Conservation (phyloP, 2,329 filamentous ascomycete species). For the Clarireedia paspali region DNA sequence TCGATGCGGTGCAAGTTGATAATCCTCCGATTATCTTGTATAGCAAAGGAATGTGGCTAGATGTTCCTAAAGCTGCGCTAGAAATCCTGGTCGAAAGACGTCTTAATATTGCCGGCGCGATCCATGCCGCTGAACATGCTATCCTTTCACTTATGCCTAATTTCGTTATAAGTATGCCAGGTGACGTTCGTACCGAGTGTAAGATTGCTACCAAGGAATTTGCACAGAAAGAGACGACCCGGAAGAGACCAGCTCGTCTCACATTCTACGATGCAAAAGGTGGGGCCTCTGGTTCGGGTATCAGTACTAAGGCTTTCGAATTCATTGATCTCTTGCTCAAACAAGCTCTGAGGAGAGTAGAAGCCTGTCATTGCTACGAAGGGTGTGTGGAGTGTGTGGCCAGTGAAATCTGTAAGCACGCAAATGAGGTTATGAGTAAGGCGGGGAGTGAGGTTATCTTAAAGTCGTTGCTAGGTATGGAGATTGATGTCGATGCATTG, state of each 20-base stretch:
- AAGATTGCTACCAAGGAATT: slow-evolving; percentile 87
- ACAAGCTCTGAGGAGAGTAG: slow-evolving; percentile 70
- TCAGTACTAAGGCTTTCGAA: slow-evolving; percentile 89
- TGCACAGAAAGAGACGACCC: slow-evolving; percentile 55
- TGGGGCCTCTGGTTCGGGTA: slow-evolving; percentile 73
- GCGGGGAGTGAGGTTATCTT: slow-evolving; percentile 77
- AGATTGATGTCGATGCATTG: slow-evolving; percentile 75
- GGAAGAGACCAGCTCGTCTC: slow-evolving; percentile 79
- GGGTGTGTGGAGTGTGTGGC: slow-evolving; percentile 90
- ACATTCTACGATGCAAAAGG: slow-evolving; percentile 97
- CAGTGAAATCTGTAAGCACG: slow-evolving; percentile 74
- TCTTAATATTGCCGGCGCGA: slow-evolving; percentile 78
- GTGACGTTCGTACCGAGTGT: slow-evolving; percentile 90
- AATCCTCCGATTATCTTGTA: slow-evolving; percentile 83
- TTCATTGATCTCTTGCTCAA: slow-evolving; percentile 73
- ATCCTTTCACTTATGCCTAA: slow-evolving; percentile 81
- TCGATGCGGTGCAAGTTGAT: slow-evolving; percentile 88
- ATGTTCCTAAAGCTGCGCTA: slow-evolving; percentile 72
- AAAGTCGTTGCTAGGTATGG: slow-evolving; percentile 63
- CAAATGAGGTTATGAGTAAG: slow-evolving; percentile 91
- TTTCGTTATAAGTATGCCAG: slow-evolving; percentile 82
- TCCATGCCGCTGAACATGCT: slow-evolving; percentile 92
- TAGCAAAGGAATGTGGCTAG: slow-evolving; percentile 91
- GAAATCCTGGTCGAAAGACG: slow-evolving; percentile 66
- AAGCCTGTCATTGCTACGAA: slow-evolving; percentile 65